phyloP scores from a whole-genome alignment of 1,284 basidiomycete species.

The Ustilago curta region DNA sequence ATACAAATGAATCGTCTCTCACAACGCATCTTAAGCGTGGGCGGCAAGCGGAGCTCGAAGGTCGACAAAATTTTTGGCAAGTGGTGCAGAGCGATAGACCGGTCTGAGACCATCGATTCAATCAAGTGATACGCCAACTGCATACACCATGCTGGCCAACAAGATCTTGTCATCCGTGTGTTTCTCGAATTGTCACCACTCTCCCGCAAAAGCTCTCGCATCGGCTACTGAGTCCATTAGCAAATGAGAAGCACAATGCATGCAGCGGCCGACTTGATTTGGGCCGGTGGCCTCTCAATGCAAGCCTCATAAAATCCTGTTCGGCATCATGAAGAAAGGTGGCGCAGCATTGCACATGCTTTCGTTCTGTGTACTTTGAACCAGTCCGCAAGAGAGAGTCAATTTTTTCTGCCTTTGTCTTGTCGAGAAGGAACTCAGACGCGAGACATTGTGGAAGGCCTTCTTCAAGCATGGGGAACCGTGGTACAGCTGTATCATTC shows the following conservation, averaged over 20 bases:
- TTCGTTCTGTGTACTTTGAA: too few relatives aligned
- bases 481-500: too few relatives aligned
- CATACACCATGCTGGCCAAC: not conserved
- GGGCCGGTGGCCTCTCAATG: not conserved
- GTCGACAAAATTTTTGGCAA: not conserved
- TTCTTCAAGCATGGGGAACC: too few relatives aligned
- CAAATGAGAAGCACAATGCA: not conserved
- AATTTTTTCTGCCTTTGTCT: too few relatives aligned
- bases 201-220: not conserved
- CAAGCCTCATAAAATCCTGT: not conserved
- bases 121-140: not conserved
- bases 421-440: too few relatives aligned
- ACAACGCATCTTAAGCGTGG: too few relatives aligned
- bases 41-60: conserved; percentile 5
- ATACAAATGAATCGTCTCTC: not conserved
- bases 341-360: too few relatives aligned
- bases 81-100: not conserved
- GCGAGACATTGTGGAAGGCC: too few relatives aligned
- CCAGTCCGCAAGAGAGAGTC: too few relatives aligned
- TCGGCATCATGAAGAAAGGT: too few relatives aligned
- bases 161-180: not conserved
- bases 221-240: not conserved
- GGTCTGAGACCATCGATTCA: not conserved
- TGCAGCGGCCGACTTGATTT: not conserved
- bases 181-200: not conserved